Percentiles rank a stretch among this genome's conserved stretches.
Evolutionary conservation across 305 asterid species (phyloP).

Genomic region (Fraxinus xanthoxyloides): DNA sequence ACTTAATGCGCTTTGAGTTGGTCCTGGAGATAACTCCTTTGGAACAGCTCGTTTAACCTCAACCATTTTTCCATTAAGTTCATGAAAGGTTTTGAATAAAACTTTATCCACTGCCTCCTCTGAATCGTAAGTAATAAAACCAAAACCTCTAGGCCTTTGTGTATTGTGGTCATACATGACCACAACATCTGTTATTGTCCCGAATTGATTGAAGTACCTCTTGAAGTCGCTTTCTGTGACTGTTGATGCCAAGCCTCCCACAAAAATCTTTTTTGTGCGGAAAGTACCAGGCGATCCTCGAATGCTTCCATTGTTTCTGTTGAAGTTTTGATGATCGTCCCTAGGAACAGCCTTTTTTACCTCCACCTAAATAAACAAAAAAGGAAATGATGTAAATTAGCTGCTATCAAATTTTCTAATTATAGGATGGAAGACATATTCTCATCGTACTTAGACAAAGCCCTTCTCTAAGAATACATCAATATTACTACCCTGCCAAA

Average conservation of each 20-base stretch:
- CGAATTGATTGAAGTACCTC: slow-evolving; percentile 77
- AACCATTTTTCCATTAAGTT: slow-evolving; percentile 86
- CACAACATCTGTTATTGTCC: slow-evolving; percentile 68
- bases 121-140: slow-evolving; percentile 74
- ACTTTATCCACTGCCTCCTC: slow-evolving; percentile 85
- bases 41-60: slow-evolving; percentile 91
- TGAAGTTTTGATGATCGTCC: slow-evolving; percentile 51
- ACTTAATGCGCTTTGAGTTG: slow-evolving; percentile 52
- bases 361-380: slow-evolving; percentile 60
- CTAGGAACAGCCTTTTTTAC: slow-evolving; percentile 84
- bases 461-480: neutral
- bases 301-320: slow-evolving; percentile 41
- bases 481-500: neutral
- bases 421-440: neutral
- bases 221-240: slow-evolving; percentile 76
- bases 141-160: slow-evolving; percentile 89
- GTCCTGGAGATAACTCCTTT: slow-evolving; percentile 72
- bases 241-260: slow-evolving; percentile 82
- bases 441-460: neutral
- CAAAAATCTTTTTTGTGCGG: slow-evolving; percentile 75
- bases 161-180: slow-evolving; percentile 93
- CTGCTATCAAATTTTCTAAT: neutral
- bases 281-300: slow-evolving; percentile 73
- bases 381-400: neutral
- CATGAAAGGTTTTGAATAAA: slow-evolving; percentile 67